These are phyloP conservation scores for Aspergillus coremiiformis DNA, from an alignment of 495 filamentous ascomycete species.

Conservation along the genomic window DNA sequence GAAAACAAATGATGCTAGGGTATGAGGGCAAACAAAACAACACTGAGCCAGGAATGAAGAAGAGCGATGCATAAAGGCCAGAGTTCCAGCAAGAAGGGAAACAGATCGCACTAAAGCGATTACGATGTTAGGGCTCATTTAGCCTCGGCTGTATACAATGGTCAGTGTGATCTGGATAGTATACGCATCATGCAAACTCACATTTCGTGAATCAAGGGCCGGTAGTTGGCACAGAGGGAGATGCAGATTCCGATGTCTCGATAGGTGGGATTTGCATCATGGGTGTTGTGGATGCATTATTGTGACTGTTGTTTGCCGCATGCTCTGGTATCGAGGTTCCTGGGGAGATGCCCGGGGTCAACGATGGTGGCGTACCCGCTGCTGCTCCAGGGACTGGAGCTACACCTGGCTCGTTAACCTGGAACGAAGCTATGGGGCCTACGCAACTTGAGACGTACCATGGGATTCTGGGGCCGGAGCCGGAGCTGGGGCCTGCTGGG, in stretches of 20 bases:
- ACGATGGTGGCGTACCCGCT: not conserved
- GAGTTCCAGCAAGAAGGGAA: not conserved
- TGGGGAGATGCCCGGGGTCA: not conserved
- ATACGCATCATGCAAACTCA: not conserved
- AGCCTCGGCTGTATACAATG: not conserved
- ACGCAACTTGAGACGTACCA: not conserved
- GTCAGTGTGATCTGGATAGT: not conserved
- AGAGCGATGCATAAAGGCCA: not conserved
- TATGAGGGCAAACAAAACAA: constrained; percentile 11
- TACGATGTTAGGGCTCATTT: constrained; percentile 5
- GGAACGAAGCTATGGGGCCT: not conserved
- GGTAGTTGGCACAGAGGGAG: constrained; percentile 5
- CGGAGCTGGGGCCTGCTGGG: not conserved
- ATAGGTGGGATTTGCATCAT: not conserved
- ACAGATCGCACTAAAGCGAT: not conserved
- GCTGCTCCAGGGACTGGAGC: not conserved
- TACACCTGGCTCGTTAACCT: not conserved
- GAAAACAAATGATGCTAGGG: constrained; percentile 13
- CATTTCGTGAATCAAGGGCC: constrained; percentile 7
- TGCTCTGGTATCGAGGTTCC: not conserved
- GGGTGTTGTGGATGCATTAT: constrained; percentile 3
- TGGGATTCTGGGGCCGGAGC: not conserved
- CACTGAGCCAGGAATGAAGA: not conserved
- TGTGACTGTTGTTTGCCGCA: not conserved
- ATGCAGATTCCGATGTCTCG: constrained; percentile 1